Evolutionary conservation across 306 rosid species (phyloP).

Genomic region (Vicia faba): DNA sequence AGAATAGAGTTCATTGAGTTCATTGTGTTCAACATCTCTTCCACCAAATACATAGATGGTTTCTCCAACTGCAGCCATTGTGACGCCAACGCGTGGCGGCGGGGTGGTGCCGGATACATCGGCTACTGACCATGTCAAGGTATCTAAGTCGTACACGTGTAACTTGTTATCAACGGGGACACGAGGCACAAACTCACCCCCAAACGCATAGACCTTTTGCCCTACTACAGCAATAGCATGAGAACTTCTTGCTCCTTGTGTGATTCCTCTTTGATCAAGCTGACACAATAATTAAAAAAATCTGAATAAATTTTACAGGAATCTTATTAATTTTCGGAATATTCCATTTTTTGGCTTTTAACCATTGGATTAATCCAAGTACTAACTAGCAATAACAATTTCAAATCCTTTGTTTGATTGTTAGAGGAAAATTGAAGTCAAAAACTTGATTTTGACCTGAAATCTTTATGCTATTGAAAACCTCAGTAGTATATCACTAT

Average conservation of each 20-base stretch:
- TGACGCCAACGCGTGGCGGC: constrained; percentile 86
- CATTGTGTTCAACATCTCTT: constrained; percentile 76
- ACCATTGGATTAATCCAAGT: no score
- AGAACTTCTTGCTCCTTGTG: constrained; percentile 89
- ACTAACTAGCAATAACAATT: no score
- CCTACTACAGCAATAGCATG: constrained; percentile 80
- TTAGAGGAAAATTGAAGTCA: not conserved
- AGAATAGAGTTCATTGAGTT: constrained; percentile 76
- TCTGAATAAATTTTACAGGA: not conserved
- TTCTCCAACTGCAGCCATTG: constrained; percentile 61
- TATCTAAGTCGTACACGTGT: constrained; percentile 64
- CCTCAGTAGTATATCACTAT: not conserved
- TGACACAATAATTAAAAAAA: constrained; percentile 23
- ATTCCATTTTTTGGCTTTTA: no score
- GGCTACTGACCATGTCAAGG: constrained; percentile 64
- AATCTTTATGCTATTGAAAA: constrained; percentile 5
- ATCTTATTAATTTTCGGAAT: not conserved
- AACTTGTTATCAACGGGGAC: constrained; percentile 78
- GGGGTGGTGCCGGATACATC: constrained; percentile 59
- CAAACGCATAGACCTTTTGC: constrained; percentile 73
- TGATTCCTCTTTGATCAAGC: constrained; percentile 69
- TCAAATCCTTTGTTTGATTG: not conserved
- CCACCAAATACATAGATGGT: constrained; percentile 86
- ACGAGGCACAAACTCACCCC: constrained; percentile 88
- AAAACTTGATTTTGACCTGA: constrained; percentile 19